Base-by-base conservation (phyloP, 768 basidiomycete genomes). In the Tulasnella sp. region DNA sequence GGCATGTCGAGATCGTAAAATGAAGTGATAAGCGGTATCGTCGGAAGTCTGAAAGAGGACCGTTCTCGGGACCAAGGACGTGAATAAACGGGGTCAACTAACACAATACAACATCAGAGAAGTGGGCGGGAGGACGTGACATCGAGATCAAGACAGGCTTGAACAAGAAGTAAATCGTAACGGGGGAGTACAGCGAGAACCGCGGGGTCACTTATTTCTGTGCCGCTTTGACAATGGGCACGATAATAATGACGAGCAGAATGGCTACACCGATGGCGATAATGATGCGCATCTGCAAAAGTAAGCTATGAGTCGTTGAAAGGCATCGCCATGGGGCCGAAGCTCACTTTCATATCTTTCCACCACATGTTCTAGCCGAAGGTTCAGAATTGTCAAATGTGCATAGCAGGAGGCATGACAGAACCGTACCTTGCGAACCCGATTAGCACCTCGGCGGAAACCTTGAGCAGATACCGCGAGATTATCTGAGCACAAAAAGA, bases 391-490 rank as follows among this genome's bases (percentile, higher is more conserved):
- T 43, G 39, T 31, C 46, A n/a, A 32, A 57, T 61, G n/a, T n/a
- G n/a, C n/a, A n/a, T n/a, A n/a, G n/a, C n/a, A n/a, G 23, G 35
- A n/a, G 29, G 12, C 43, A 21, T 25, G 53, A 51, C 17, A 36
- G 6, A 23, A 23, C 75, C 80, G 63, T 66, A 92, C 90, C 80
- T 98, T 99, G 69, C 96, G 83, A 52, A 99, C 96, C 60, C 89
- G 78, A 73, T 97, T 97, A 51, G 96, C 96, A 63, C 96, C 93
- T 62, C 91, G 79, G 61, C 92, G 83, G 81, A 99, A 99, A 25
- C 92, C 91, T 73, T 99, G 94, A n/a, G 96, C 96, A 23, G 92
- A 96, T 39, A 94, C 88, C 29, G 96, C 94, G 56, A 99, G 80
- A 67, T 85, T 96, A 72, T 99, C 96, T 96, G 64, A n/a, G n/a